Evolutionary conservation across 1,139 yeast species (phyloP).

Genomic region (Candida labiduridarum): DNA sequence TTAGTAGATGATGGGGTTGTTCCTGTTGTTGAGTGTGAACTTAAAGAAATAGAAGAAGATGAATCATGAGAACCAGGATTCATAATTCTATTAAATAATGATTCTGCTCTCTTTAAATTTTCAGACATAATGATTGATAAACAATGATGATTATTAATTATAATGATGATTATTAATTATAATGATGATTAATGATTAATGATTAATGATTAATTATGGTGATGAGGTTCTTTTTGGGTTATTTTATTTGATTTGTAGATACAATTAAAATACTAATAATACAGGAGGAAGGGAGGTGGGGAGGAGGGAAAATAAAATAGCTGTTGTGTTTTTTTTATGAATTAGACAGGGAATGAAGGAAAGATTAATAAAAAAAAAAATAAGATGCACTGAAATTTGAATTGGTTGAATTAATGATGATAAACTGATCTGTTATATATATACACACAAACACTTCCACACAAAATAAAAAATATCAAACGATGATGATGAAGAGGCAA

Average conservation of each 20-base stretch:
- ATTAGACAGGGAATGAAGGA: too few relatives aligned
- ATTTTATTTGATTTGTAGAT: background rate
- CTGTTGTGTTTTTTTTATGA: too few relatives aligned
- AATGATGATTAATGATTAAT: background rate
- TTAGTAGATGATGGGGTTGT: constrained; percentile 4
- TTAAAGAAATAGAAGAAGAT: background rate
- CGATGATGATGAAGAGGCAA: background rate
- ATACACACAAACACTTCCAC: background rate
- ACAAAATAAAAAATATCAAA: background rate
- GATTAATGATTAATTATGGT: background rate
- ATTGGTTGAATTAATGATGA: background rate
- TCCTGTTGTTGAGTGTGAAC: constrained; percentile 9
- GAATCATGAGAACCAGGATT: constrained; percentile 30
- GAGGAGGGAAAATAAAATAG: background rate
- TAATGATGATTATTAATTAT: background rate
- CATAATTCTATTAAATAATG: constrained; percentile 52
- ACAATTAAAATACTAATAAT: background rate
- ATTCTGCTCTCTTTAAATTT: constrained; percentile 52
- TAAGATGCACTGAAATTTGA: background rate
- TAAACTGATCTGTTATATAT: background rate
- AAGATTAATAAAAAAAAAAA: background rate
- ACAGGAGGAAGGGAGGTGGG: background rate
- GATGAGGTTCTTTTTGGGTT: background rate
- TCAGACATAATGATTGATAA: constrained; percentile 37
- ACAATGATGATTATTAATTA: background rate